Base-by-base conservation (phyloP, 2,329 filamentous ascomycete species). In the Escovopsis weberi region DNA sequence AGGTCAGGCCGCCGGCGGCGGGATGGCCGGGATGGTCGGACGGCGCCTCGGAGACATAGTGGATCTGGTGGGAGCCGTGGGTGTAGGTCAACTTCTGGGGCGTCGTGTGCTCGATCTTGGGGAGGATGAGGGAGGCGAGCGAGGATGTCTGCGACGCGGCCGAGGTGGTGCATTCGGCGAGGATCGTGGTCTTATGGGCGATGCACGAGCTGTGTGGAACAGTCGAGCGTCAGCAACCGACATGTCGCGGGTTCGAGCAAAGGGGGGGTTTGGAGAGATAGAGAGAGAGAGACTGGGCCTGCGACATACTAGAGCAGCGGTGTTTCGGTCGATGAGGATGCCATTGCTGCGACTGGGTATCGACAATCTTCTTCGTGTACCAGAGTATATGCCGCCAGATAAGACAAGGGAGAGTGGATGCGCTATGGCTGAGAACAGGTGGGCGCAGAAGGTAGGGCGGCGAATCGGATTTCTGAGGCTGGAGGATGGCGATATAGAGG, bases 51-150 rank as follows among this genome's bases (percentile, higher is more conserved):
- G 88, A 77, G 58, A 96, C 83, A 70, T 94, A 95, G 72, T 98
- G 89, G 62, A 96, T 91, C 70, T 91, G 86, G 62, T 93, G 80
- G 46, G 80, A 71, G 65, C 87, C 84, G 63, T 95, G 87, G 35
- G 86, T 93, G 68, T 94, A 95, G 43, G 89, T 96, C 51, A 94
- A 77, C 65, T 95, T 95, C 58, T 94, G 80, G 1, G 87, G 72
- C 28, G 73, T 68, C 49, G 70, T 66, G 67, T 98, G 91, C 43
- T 74, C 72, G 69, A 98, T 94, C 63, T 94, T 94, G 45, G 93
- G 91, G 37, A 98, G 85, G 67, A 98, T 87, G 54, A 95, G 72
- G 37, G 87, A 91, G 51, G 89, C 86, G 54, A 96, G 82, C 11
- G 82, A 87, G 4, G 86, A 87, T 44, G 85, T 84, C 52, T 85